Base-by-base conservation (phyloP, 2,329 filamentous ascomycete species). In the Ceratocystis colombiana region DNA sequence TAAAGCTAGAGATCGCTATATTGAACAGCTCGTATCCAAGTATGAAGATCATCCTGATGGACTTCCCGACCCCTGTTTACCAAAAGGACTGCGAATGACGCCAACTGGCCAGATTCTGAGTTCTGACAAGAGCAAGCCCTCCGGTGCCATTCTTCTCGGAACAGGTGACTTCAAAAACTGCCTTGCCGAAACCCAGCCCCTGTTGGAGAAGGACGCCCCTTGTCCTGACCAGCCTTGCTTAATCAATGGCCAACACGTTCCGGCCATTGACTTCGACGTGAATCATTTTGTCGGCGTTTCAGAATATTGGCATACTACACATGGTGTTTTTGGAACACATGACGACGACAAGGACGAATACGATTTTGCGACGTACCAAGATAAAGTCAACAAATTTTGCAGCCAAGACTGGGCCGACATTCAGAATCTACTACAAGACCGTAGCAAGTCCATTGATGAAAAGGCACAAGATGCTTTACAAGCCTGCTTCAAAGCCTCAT, bases 271-370 rank as follows among this genome's bases (percentile, higher is more conserved):
- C 74, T 99, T 97, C 72, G 88, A 94, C 69, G 87, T 97, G 45
- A 99, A 99, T 72, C 95, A 96, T 74, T 99, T 99, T 72, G 87
- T 99, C 33, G 94, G 94, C 10, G 93, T 99, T 2, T 97, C 93
- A 0, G 94, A 99, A 73, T 99, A 96, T 76, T 99, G 94, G 93
- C 94, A 99, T 75, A 96, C 93, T 0, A 99, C 94, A 0, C 94
- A 99, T 71, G 91, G 94, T 65, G 87, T 97, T 1, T 97, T 99
- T 71, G 67, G 67, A 6, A 53, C 63, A 17, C 67, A 68, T 59
- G 85, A 85, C 3, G 85, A 89, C 69, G 82, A 84, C 68, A 87
- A 89, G 70, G 89, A 91, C 70, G 66, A 67, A n/a, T 62, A 66
- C 10, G 66, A 69, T 30, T 87, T 89, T 70, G 85, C 89, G 0